phyloP scores from a whole-genome alignment of 139 green algal genomes.

The Chlorella vulgaris region DNA sequence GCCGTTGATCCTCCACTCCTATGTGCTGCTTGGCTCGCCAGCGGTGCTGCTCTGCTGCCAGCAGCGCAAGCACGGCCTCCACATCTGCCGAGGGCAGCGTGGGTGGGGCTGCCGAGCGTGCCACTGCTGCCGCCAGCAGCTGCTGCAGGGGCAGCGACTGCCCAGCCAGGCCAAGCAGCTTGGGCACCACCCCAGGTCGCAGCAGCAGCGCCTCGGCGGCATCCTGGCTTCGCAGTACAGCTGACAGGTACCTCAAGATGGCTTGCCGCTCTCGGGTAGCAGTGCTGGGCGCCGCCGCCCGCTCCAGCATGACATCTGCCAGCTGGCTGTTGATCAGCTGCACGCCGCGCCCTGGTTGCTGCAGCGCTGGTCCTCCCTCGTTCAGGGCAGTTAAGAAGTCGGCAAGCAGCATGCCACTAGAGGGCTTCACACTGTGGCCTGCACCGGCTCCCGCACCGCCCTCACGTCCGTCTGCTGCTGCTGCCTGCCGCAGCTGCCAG shows the following conservation, averaged over 20 bases:
- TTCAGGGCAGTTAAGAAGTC: slow-evolving; percentile 24
- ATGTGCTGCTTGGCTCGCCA: not conserved
- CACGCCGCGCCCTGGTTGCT: not conserved
- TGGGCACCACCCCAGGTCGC: not conserved
- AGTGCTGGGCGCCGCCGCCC: not conserved
- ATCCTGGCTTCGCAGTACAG: slow-evolving; percentile 13
- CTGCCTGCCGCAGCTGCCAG: slow-evolving; percentile 15
- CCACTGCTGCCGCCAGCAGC: not conserved
- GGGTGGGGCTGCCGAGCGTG: not conserved
- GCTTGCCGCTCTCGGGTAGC: not conserved
- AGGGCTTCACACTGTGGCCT: not conserved
- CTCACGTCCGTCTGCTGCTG: not conserved
- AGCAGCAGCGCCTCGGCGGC: slow-evolving; percentile 21
- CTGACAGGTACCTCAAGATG: not conserved
- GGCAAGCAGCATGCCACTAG: slow-evolving; percentile 12
- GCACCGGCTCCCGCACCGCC: not conserved
- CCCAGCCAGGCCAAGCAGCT: slow-evolving; percentile 14
- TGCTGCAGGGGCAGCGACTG: not conserved
- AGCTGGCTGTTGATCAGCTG: not conserved
- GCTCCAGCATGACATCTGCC: slow-evolving; percentile 6
- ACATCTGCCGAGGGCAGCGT: not conserved
- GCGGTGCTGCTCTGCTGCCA: not conserved
- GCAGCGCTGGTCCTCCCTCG: not conserved
- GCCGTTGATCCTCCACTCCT: not conserved
- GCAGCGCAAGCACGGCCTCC: not conserved